Conservation (phyloP, 768 basidiomycete genomes). For the Phaeolepiota aurea region DNA sequence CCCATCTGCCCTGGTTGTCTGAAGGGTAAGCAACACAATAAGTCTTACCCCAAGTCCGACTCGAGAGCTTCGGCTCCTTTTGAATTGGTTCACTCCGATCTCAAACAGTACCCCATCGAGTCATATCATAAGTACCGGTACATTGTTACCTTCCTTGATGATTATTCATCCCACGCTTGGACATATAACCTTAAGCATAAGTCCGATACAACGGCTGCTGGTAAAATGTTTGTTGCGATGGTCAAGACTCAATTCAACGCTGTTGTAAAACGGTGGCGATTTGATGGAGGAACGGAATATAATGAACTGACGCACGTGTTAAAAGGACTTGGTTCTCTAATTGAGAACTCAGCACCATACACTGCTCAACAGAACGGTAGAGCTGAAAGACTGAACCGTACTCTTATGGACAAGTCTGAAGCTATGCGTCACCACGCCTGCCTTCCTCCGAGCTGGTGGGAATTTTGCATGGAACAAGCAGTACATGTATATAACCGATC, state of each 20-base stretch:
- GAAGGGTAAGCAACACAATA: background rate
- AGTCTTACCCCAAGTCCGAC: background rate
- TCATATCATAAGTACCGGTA: background rate
- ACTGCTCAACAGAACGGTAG: background rate
- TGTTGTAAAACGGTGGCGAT: background rate
- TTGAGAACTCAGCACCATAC: constrained; percentile 1
- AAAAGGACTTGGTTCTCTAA: constrained; percentile 3
- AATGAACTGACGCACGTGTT: constrained; percentile 1
- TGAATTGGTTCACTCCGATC: constrained; percentile 1
- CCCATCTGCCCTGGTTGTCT: background rate
- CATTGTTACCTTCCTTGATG: constrained; percentile 1
- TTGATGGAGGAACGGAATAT: background rate
- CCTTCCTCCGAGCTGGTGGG: constrained; percentile 1
- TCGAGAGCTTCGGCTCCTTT: background rate
- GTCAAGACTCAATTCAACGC: constrained; percentile 1
- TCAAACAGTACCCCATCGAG: background rate
- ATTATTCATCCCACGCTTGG: background rate
- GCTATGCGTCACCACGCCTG: constrained; percentile 4
- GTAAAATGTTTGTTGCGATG: background rate
- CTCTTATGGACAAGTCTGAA: constrained; percentile 6
- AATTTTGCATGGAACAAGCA: background rate
- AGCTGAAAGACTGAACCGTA: constrained; percentile 1
- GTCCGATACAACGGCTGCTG: background rate
- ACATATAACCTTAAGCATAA: background rate
- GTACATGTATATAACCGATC: background rate